A percentile compares a stretch with the other conserved stretches of the same genome.
These are phyloP conservation scores for Monarda citriodora DNA, from an alignment of 305 asterid genomes.

Conservation along the genomic window DNA sequence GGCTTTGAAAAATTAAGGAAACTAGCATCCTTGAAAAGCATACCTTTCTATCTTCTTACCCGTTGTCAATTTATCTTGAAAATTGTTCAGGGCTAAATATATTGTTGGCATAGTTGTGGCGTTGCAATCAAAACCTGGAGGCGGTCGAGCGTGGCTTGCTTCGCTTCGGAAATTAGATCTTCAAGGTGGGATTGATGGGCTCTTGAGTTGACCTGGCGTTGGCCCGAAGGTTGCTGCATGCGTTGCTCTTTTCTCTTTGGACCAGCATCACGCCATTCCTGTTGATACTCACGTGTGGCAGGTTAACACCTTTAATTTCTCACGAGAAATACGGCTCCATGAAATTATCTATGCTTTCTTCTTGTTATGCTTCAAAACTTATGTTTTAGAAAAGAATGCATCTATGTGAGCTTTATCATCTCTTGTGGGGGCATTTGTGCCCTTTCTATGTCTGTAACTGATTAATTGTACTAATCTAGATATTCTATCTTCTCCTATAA, in stretches of 20 bases:
- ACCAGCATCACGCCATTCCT: conserved; percentile 97
- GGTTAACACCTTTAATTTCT: conserved; percentile 40
- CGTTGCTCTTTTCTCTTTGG: conserved; percentile 90
- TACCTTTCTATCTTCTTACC: conserved; percentile 11
- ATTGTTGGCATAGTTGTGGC: conserved; percentile 79
- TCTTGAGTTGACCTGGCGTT: conserved; percentile 85
- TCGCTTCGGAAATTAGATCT: conserved; percentile 78
- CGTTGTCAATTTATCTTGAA: conserved; percentile 11
- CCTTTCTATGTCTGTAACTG: not conserved
- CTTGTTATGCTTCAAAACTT: not conserved
- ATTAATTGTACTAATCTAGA: conserved; percentile 1
- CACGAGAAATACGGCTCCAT: not conserved
- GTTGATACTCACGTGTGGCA: conserved; percentile 99
- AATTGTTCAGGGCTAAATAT: conserved; percentile 82
- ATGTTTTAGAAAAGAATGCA: not conserved
- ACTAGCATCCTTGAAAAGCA: too few relatives aligned
- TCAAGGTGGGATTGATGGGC: conserved; percentile 65
- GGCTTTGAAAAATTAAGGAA: not conserved
- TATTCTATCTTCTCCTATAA: conserved; percentile 18
- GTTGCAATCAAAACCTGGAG: conserved; percentile 78
- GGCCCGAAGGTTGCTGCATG: conserved; percentile 99
- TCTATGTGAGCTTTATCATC: too few relatives aligned
- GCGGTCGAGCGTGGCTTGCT: conserved; percentile 91
- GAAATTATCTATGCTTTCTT: not conserved
- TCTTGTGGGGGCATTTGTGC: too few relatives aligned